A percentile compares a stretch with the other conserved stretches of the same genome.
These are phyloP conservation scores for Nicotiana sylvestris DNA, from an alignment of 257 asterid species.

Conservation along the genomic window DNA sequence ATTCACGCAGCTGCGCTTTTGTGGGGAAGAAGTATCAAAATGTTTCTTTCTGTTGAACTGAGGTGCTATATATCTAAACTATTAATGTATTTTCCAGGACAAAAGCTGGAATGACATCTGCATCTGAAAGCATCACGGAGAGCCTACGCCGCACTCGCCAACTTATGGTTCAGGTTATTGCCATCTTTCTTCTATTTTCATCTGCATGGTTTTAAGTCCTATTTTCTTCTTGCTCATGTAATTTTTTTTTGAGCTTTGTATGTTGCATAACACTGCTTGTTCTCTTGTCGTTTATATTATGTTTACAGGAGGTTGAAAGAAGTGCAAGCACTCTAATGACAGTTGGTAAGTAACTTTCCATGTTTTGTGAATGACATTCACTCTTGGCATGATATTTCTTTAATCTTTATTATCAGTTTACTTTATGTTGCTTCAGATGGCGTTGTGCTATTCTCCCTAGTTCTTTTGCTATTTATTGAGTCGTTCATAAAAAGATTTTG, in stretches of 20 bases:
- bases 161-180: conserved; percentile 91
- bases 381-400: background rate
- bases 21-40: background rate
- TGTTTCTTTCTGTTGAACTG: background rate
- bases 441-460: background rate
- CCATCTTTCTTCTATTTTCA: background rate
- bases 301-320: conserved; percentile 81
- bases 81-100: conserved; percentile 47
- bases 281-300: conserved; percentile 13
- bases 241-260: background rate
- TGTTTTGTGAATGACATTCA: background rate
- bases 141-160: conserved; percentile 94
- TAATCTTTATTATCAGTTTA: background rate
- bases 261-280: background rate
- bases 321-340: conserved; percentile 83
- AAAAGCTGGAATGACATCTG: conserved; percentile 95
- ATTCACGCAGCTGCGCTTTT: background rate
- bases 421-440: background rate
- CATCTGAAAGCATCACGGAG: conserved; percentile 94
- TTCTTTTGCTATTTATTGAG: background rate
- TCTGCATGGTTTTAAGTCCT: background rate
- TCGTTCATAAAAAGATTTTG: background rate
- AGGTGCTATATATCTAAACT: background rate
- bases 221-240: background rate
- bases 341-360: conserved; percentile 48